Evolutionary conservation across 1,139 yeast species (phyloP).

Genomic region (Kodamaea sp.): DNA sequence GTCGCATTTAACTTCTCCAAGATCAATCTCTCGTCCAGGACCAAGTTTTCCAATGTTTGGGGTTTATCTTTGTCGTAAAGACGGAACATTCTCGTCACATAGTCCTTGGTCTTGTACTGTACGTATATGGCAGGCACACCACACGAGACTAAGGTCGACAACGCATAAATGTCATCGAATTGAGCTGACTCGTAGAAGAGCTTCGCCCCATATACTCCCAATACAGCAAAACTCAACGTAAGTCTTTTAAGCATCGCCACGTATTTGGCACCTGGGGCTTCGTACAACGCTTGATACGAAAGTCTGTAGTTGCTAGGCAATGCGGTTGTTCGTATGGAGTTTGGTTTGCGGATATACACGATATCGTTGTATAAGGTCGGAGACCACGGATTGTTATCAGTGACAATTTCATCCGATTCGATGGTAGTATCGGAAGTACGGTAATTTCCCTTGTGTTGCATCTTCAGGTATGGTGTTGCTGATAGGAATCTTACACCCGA

Average conservation of each 20-base stretch:
- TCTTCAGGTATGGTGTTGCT: background rate
- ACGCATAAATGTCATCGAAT: slow-evolving; percentile 56
- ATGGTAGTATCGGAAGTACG: slow-evolving; percentile 32
- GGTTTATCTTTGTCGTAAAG: slow-evolving; percentile 63
- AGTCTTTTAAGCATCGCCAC: slow-evolving; percentile 57
- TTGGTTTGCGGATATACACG: slow-evolving; percentile 30
- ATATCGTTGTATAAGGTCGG: slow-evolving; percentile 44
- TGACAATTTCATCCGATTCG: slow-evolving; percentile 43
- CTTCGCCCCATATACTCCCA: slow-evolving; percentile 58
- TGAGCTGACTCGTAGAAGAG: slow-evolving; percentile 57
- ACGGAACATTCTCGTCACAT: slow-evolving; percentile 72
- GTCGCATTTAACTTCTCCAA: slow-evolving; percentile 67
- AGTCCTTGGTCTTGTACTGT: slow-evolving; percentile 61
- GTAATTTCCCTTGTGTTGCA: slow-evolving; percentile 10
- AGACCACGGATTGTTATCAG: slow-evolving; percentile 52
- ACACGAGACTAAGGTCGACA: slow-evolving; percentile 39
- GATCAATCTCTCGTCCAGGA: slow-evolving; percentile 62
- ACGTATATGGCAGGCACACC: slow-evolving; percentile 51
- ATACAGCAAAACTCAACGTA: slow-evolving; percentile 53
- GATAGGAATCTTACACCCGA: background rate
- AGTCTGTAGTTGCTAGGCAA: slow-evolving; percentile 47
- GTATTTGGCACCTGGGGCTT: slow-evolving; percentile 56
- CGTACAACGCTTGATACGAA: slow-evolving; percentile 56
- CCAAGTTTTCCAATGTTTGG: slow-evolving; percentile 64
- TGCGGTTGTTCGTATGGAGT: slow-evolving; percentile 21